A percentile compares a stretch with the other conserved stretches of the same genome.
Conservation (phyloP, 2,329 filamentous ascomycete species). For the Sporothrix humicola region DNA sequence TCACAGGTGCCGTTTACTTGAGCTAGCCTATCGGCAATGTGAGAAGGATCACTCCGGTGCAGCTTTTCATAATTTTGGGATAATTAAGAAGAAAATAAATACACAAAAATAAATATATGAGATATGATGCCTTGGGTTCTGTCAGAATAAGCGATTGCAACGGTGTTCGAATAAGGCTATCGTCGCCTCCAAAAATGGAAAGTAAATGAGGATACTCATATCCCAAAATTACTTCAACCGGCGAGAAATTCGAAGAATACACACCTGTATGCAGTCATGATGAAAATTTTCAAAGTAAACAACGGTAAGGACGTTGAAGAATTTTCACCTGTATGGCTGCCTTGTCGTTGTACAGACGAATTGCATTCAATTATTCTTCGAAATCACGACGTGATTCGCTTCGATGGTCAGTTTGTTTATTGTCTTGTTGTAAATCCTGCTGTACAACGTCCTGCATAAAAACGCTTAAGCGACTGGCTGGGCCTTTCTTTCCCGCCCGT, state of each 20-base stretch:
- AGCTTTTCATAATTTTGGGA: no score
- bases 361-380: not conserved
- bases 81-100: not conserved
- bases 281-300: not conserved
- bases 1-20: not conserved
- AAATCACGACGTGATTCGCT: no score
- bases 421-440: not conserved
- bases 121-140: no score
- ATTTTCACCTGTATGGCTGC: not conserved
- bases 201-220: no score
- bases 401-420: not conserved
- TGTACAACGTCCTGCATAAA: not conserved
- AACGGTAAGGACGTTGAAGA: not conserved
- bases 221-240: no score
- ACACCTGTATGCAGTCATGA: not conserved
- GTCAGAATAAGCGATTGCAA: no score
- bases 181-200: no score
- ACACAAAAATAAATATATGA: not conserved
- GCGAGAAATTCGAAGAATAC: not conserved
- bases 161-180: no score
- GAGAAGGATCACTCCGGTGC: not conserved
- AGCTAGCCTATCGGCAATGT: not conserved
- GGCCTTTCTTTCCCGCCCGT: not conserved
- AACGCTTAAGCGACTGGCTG: not conserved
- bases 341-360: not conserved